A percentile compares a stretch with the other conserved stretches of the same genome.
Evolutionary conservation across 1,139 yeast genomes (phyloP).

Genomic region (Hyphopichia khmerensis): DNA sequence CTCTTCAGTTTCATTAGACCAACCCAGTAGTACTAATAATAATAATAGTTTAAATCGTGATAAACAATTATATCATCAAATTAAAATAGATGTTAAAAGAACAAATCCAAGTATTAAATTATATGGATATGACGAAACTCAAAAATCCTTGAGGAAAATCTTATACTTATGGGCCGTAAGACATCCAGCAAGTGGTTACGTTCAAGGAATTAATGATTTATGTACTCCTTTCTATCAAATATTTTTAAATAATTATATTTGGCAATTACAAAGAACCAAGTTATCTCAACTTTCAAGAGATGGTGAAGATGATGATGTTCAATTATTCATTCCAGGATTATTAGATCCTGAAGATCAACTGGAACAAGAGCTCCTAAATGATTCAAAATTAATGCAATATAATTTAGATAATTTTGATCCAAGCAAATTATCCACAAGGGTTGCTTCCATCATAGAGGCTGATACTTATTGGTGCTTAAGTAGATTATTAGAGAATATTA

Average conservation of each 20-base stretch:
- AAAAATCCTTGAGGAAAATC: constrained; percentile 74
- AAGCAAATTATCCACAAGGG: constrained; percentile 50
- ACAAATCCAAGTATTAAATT: constrained; percentile 84
- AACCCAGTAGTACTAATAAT: constrained; percentile 30
- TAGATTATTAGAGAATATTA: constrained; percentile 85
- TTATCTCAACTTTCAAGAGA: constrained; percentile 7
- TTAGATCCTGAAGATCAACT: constrained; percentile 26
- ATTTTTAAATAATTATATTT: constrained; percentile 68
- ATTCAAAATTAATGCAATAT: constrained; percentile 22
- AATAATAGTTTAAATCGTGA: constrained; percentile 42
- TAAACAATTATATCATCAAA: constrained; percentile 90
- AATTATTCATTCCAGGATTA: constrained; percentile 38
- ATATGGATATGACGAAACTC: constrained; percentile 70
- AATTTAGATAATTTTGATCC: constrained; percentile 59
- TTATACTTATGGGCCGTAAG: constrained; percentile 94
- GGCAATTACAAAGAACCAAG: constrained; percentile 38
- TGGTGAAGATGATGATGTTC: constrained; percentile 21
- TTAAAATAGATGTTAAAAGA: constrained; percentile 90
- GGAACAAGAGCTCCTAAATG: constrained; percentile 28
- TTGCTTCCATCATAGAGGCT: constrained; percentile 62
- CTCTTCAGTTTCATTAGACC: constrained; percentile 8
- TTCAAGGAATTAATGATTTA: constrained; percentile 96
- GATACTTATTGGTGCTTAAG: constrained; percentile 97
- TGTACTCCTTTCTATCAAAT: constrained; percentile 94
- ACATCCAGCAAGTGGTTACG: constrained; percentile 98